Percentiles rank a stretch among this genome's conserved stretches.
Conservation (phyloP, 1,284 basidiomycete genomes). For the Ceratobasidium sp. region DNA sequence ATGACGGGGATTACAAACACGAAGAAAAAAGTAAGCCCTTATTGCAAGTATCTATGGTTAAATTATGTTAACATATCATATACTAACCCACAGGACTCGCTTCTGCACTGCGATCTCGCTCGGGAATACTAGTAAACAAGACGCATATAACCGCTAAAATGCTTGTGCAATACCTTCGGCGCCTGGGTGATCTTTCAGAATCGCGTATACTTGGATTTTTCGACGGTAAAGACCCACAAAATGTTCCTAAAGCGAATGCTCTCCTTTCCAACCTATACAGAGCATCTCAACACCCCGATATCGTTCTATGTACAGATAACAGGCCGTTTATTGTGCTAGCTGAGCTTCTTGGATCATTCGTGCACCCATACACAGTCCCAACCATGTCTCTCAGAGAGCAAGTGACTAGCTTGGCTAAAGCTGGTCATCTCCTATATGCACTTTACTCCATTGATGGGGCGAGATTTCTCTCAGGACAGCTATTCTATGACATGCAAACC, state of each 20-base stretch:
- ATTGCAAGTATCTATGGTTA: not conserved
- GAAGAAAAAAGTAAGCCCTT: conserved; percentile 25
- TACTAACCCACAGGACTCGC: conserved; percentile 1
- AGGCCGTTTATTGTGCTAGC: conserved; percentile 8
- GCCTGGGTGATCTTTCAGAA: not conserved
- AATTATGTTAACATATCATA: not conserved
- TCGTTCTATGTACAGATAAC: not conserved
- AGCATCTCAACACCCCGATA: not conserved
- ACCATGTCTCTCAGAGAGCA: conserved; percentile 5
- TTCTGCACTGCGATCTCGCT: not conserved
- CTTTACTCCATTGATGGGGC: conserved; percentile 34
- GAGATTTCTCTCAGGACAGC: conserved; percentile 52
- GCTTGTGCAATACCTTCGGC: not conserved
- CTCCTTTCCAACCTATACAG: not conserved
- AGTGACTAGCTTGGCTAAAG: not conserved
- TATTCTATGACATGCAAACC: conserved; percentile 52
- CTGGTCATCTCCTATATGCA: conserved; percentile 3
- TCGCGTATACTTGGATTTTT: not conserved
- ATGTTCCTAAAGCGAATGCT: conserved; percentile 23
- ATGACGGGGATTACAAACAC: conserved; percentile 33
- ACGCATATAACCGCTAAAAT: conserved; percentile 12
- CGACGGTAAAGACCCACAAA: conserved; percentile 14
- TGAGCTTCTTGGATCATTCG: not conserved
- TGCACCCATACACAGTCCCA: not conserved
- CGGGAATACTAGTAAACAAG: conserved; percentile 6